phyloP scores from a whole-genome alignment of 2,329 filamentous ascomycete genomes.

The Emergomyces orientalis region DNA sequence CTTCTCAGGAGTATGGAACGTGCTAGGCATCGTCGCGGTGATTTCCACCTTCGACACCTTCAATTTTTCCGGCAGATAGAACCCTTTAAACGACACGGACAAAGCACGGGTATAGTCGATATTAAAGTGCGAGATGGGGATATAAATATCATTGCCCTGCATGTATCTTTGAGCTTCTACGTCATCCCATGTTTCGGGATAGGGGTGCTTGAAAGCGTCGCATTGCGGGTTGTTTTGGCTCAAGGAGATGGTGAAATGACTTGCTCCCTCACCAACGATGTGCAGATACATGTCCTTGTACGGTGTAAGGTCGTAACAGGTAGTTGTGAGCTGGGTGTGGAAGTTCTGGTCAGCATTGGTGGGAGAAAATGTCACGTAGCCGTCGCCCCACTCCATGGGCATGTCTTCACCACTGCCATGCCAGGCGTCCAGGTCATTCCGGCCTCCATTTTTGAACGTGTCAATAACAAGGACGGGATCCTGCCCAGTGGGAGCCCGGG shows the following conservation, averaged over 20 bases:
- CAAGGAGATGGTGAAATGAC: conserved; percentile 54
- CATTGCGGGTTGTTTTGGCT: conserved; percentile 59
- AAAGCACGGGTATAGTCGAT: conserved; percentile 49
- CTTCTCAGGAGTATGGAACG: conserved; percentile 49
- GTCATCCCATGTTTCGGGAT: conserved; percentile 59
- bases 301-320: conserved; percentile 48
- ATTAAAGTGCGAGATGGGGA: conserved; percentile 58
- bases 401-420: conserved; percentile 57
- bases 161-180: conserved; percentile 55
- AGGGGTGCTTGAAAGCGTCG: conserved; percentile 47
- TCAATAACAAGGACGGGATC: conserved; percentile 45
- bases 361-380: conserved; percentile 48
- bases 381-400: conserved; percentile 42
- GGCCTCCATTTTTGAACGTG: conserved; percentile 44
- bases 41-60: conserved; percentile 54
- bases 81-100: conserved; percentile 55
- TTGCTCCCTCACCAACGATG: conserved; percentile 53
- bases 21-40: conserved; percentile 44
- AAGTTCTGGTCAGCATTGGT: conserved; percentile 53
- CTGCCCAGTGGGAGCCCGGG: background rate
- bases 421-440: conserved; percentile 55
- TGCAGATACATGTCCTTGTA: conserved; percentile 54
- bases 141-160: conserved; percentile 50
- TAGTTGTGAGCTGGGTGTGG: conserved; percentile 49
- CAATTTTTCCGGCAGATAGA: conserved; percentile 45